Percentiles rank a stretch among this genome's conserved stretches.
These are phyloP conservation scores for Arthrinium phaeospermum DNA, from an alignment of 2,329 filamentous ascomycete species.

Conservation along the genomic window DNA sequence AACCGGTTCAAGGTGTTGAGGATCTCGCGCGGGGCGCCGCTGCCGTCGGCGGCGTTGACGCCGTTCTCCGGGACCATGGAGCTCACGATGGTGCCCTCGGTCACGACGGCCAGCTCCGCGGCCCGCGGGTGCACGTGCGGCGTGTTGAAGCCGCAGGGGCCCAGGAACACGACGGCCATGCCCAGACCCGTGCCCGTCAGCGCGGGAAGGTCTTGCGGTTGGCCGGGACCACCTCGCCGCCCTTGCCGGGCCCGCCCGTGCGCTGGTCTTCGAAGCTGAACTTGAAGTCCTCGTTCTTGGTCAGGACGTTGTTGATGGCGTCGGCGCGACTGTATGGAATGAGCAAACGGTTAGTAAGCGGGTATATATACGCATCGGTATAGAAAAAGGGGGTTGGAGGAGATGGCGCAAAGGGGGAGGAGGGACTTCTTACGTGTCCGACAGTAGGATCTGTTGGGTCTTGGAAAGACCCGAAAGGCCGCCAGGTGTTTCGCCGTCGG, in stretches of 20 bases:
- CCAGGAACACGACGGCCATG: conserved; percentile 58
- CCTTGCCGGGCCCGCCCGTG: conserved; percentile 43
- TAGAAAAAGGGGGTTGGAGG: background rate
- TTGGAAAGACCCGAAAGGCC: conserved; percentile 35
- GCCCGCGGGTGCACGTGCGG: conserved; percentile 61
- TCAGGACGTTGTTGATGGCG: conserved; percentile 48
- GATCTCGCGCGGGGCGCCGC: conserved; percentile 43
- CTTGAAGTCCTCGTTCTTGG: conserved; percentile 51
- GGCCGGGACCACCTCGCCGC: conserved; percentile 56
- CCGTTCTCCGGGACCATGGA: conserved; percentile 61
- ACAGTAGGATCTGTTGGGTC: conserved; percentile 46
- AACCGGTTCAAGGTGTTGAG: conserved; percentile 44
- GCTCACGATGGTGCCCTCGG: conserved; percentile 53
- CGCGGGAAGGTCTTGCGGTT: conserved; percentile 62
- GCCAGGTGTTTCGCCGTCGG: conserved; percentile 24
- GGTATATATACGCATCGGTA: background rate
- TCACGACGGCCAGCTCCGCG: conserved; percentile 58
- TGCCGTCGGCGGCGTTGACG: conserved; percentile 42
- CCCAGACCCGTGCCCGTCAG: conserved; percentile 57
- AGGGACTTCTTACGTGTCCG: conserved; percentile 42
- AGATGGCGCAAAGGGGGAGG: too few species aligned
- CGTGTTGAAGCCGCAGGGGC: conserved; percentile 61
- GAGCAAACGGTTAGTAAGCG: conserved; percentile 26
- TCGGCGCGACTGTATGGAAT: conserved; percentile 44
- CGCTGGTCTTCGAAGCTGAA: conserved; percentile 51